phyloP scores from a whole-genome alignment of 2,329 filamentous ascomycete genomes.

The Fusarium aywerte region DNA sequence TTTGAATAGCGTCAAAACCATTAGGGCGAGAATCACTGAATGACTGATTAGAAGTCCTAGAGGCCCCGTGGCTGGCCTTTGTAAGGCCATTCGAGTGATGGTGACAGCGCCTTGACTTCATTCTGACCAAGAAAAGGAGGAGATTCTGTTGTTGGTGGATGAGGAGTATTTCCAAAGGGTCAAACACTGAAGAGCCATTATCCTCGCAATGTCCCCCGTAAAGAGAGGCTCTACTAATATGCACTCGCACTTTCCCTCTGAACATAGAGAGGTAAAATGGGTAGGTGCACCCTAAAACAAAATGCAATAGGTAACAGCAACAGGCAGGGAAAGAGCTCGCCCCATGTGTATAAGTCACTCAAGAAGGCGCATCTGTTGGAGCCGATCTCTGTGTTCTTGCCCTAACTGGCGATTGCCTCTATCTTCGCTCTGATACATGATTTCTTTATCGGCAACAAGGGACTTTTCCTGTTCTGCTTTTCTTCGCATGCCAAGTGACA shows the following conservation, averaged over 20 bases:
- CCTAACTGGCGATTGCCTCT: background rate
- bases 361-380: background rate
- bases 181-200: background rate
- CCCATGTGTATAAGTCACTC: background rate
- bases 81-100: background rate
- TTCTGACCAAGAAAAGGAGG: background rate
- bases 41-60: background rate
- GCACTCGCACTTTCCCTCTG: background rate
- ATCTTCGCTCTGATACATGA: background rate
- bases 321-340: background rate
- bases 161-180: background rate
- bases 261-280: background rate
- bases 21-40: background rate
- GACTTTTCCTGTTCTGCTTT: background rate
- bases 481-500: background rate
- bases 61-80: background rate
- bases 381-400: background rate
- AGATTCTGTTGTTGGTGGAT: background rate
- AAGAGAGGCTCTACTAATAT: background rate
- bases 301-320: background rate
- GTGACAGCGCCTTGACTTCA: conserved; percentile 8
- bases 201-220: background rate
- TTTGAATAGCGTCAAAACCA: conserved; percentile 7
- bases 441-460: background rate
- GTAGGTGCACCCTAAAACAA: background rate